These are phyloP conservation scores for Rosa lucieae DNA, from an alignment of 306 rosid genomes.

Conservation along the genomic window DNA sequence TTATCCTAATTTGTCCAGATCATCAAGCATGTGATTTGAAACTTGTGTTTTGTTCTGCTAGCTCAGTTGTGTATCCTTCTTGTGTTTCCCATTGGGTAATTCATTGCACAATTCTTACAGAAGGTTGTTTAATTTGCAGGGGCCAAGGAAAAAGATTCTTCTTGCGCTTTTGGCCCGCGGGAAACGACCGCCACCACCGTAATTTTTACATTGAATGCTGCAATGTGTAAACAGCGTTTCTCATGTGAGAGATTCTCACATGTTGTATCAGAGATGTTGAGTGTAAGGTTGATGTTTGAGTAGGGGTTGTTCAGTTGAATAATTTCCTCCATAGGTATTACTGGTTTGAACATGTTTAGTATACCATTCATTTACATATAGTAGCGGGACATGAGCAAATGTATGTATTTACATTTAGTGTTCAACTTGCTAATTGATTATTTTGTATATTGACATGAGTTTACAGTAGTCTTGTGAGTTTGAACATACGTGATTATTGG, in stretches of 20 bases:
- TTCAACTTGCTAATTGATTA: not conserved
- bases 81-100: not conserved
- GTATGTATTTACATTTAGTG: not conserved
- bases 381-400: not conserved
- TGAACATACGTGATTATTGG: not conserved
- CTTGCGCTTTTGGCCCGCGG: slow-evolving; percentile 41
- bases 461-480: not conserved
- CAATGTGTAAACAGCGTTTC: not conserved
- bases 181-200: slow-evolving; percentile 34
- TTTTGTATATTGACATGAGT: not conserved
- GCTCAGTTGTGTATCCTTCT: not conserved
- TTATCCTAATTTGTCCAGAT: not conserved
- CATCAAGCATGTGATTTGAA: not conserved
- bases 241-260: no score
- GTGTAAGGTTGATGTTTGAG: not conserved
- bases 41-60: not conserved
- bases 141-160: slow-evolving; percentile 73
- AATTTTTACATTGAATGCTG: not conserved
- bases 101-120: not conserved
- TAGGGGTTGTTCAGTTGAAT: slow-evolving; percentile 12
- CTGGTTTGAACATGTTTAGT: not conserved
- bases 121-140: slow-evolving; percentile 42
- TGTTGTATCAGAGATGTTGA: not conserved
- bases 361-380: not conserved
- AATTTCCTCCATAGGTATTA: not conserved